These are phyloP conservation scores for Plenodomus biglobosus DNA, from an alignment of 2,329 filamentous ascomycete species.

Conservation along the genomic window DNA sequence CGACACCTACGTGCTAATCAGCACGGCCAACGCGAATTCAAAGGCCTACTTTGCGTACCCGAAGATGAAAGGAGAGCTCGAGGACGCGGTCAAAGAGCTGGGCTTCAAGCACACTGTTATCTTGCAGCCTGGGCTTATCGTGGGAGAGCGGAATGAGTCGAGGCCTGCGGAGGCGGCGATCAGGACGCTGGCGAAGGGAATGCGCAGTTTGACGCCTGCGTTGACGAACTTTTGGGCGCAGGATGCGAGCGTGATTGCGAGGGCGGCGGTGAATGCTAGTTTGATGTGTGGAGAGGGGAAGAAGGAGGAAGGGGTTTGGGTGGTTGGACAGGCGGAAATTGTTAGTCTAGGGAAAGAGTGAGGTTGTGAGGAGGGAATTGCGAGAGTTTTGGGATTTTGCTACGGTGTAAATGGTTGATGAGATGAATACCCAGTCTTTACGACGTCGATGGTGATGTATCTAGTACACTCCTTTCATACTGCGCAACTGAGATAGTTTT, in stretches of 20 bases:
- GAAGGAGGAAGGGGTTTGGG: slow-evolving; percentile 61
- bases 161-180: slow-evolving; percentile 61
- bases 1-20: slow-evolving; percentile 77
- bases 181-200: slow-evolving; percentile 56
- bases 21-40: slow-evolving; percentile 56
- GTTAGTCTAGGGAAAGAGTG: slow-evolving; percentile 61
- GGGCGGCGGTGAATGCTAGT: slow-evolving; percentile 64
- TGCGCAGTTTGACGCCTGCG: slow-evolving; percentile 50
- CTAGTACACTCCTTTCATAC: too few relatives aligned
- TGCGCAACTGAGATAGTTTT: too few relatives aligned
- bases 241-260: slow-evolving; percentile 71
- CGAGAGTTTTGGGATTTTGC: background rate
- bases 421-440: background rate
- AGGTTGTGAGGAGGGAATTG: background rate
- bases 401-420: background rate
- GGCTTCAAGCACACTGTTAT: slow-evolving; percentile 80
- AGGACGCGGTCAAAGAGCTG: slow-evolving; percentile 71
- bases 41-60: slow-evolving; percentile 57
- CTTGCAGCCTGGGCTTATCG: slow-evolving; percentile 70
- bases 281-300: slow-evolving; percentile 55
- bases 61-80: slow-evolving; percentile 84
- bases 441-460: too few relatives aligned
- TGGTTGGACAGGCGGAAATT: slow-evolving; percentile 63
- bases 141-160: slow-evolving; percentile 67
- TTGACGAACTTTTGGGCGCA: slow-evolving; percentile 70